Conservation (phyloP, 352 stramenopile genomes). For the Phytophthora tentaculata region DNA sequence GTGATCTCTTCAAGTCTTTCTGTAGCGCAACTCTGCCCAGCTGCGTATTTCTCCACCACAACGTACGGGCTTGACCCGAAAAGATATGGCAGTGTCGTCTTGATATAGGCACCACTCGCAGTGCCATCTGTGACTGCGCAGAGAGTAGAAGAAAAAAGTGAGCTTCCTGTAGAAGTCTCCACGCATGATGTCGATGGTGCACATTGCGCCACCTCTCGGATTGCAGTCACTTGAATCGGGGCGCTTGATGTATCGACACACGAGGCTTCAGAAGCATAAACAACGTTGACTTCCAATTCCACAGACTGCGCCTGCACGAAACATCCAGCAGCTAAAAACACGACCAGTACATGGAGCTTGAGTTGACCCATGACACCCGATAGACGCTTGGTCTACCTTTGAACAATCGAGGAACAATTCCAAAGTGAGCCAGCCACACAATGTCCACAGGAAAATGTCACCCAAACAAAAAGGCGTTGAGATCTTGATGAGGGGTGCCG, state of each 20-base stretch:
- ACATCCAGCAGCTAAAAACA: slow-evolving; percentile 1
- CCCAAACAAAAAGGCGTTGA: slow-evolving; percentile 2
- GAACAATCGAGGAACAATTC: not conserved
- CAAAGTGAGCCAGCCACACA: slow-evolving; percentile 6
- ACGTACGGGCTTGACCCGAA: slow-evolving; percentile 14
- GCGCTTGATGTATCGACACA: not conserved
- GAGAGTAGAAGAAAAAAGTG: slow-evolving; percentile 3
- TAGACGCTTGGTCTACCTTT: not conserved
- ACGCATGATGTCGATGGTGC: not conserved
- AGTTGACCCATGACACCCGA: slow-evolving; percentile 3
- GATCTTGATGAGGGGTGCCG: slow-evolving; percentile 5
- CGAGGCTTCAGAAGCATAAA: slow-evolving; percentile 1
- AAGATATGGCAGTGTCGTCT: slow-evolving; percentile 5
- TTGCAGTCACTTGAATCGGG: slow-evolving; percentile 6
- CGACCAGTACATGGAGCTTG: not conserved
- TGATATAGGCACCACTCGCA: not conserved
- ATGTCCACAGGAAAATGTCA: slow-evolving; percentile 8
- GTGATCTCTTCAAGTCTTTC: no score
- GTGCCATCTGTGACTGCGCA: slow-evolving; percentile 19
- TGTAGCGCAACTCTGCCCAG: no score
- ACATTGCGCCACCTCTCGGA: not conserved
- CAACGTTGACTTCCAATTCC: slow-evolving; percentile 2
- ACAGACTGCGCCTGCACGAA: slow-evolving; percentile 4
- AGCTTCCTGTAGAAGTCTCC: slow-evolving; percentile 6
- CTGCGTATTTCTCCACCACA: slow-evolving; percentile 12